These are phyloP conservation scores for Dendrobium catenatum DNA, from an alignment of 106 monocot species.

Conservation along the genomic window DNA sequence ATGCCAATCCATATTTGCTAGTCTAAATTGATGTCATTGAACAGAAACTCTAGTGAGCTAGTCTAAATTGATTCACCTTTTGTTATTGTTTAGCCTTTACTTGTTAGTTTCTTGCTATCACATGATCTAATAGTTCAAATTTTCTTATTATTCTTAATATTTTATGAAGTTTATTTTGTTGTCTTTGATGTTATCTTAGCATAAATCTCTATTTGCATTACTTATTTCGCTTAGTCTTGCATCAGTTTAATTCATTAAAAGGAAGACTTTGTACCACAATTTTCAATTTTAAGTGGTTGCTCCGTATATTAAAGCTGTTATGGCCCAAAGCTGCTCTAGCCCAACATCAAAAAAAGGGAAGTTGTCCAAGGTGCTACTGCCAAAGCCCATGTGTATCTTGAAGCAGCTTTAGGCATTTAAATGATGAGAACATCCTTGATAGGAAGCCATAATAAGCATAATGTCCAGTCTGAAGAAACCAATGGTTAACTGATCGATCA, in stretches of 20 bases:
- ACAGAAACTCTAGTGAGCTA: too few species aligned
- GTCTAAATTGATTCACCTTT: too few species aligned
- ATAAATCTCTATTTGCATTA: too few species aligned
- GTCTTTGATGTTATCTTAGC: too few species aligned
- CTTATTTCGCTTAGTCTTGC: too few species aligned
- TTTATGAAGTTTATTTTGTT: too few species aligned
- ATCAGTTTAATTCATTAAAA: not conserved
- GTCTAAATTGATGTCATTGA: too few species aligned
- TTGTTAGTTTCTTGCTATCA: too few species aligned
- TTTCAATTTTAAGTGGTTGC: not conserved
- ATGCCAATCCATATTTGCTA: too few species aligned
- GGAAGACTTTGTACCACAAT: not conserved
- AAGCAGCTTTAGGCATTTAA: not conserved
- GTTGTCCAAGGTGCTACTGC: not conserved
- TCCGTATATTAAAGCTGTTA: not conserved
- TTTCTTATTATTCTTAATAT: too few species aligned
- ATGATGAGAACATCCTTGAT: not conserved
- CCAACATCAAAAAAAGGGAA: not conserved
- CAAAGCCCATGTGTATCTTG: not conserved
- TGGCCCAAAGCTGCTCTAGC: not conserved
- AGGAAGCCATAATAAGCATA: not conserved
- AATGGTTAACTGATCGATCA: not conserved
- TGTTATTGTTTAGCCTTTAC: too few species aligned
- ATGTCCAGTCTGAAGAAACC: not conserved
- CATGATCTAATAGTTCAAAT: too few species aligned